Evolutionary conservation across 306 rosid species (phyloP), one percentile per base, ranked within the genome.

Genomic region (Neltuma alba): DNA sequence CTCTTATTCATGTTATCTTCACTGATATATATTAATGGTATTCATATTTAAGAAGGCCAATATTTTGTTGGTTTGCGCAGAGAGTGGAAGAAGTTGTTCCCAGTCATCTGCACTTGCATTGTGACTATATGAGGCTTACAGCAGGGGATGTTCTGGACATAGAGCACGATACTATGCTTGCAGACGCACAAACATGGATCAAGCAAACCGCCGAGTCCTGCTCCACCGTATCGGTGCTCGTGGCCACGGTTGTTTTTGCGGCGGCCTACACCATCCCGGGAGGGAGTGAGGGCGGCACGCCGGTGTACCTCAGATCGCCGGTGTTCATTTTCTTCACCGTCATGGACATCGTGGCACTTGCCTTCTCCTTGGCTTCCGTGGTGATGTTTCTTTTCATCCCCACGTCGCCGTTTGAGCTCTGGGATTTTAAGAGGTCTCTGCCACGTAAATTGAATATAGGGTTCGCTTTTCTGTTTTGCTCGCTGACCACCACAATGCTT

Each of bases 331-430:
- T 85, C 20, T 87, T 87, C 76, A 64, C 85, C 10, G 13, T 72
- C 20, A 85, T 79, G 82, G 80, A 87, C 60, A 44, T 81, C 3
- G 50, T 80, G 44, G 81, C 87, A 14, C 74, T 85, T 0, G 68
- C 82, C 3, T 58, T 83, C 66, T 80, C 91, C 5, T 42, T 87
- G 11, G 75, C 78, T 23, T 87, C 87, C 0, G 84, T 88, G n/a
- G 84, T 79, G 13, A 77, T 83, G 82, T 85, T 87, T 81, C 91
- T 87, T 31, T 85, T 87, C 0, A 83, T 88, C 58, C 80, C 78
- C 8, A 37, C 80, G 1, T 78, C 89, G 0, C 89, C 85, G 0
- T 83, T 70, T 58, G 70, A 85, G 75, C 65, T 82, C 36, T 31
- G 57, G 62, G 28, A 75, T 54, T 87, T 87, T 37, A 3, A 15